Base-by-base conservation (phyloP, 2,329 filamentous ascomycete species). In the Dactylella cylindrospora region DNA sequence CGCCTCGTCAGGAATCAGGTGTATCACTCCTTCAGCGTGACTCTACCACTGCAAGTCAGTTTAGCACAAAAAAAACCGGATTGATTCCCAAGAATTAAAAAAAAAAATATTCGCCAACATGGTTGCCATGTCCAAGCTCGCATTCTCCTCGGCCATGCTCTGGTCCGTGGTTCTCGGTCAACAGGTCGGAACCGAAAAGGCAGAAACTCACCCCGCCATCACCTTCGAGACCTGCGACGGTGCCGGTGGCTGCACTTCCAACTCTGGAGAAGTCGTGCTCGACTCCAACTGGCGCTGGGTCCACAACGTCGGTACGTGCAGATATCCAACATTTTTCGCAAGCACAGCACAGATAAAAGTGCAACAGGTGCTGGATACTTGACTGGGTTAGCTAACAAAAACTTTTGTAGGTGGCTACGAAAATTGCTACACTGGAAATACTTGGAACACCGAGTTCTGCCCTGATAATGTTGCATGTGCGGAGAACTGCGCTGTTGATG, bases 221-320 rank as follows among this genome's bases (percentile, higher is more conserved):
- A 74, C 71, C 51, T 82, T 79, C 78, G 73, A 76, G 64, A 75
- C 74, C 61, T 83, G 80, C 72, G 75, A 77, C 32, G 68, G 73
- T n/a, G 74, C 72, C 52, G 78, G 79, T 35, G 72, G 72, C 29
- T 83, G 80, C 73, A 76, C 73, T 28, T 80, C 71, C 1, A 79
- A 79, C 65, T 67, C 70, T 35, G 79, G 77, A 35, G 76, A 75
- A 20, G 74, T 83, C 46, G 78, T 78, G 45, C 72, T 83, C 67
- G 79, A 81, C 67, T 68, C 77, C 66, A 78, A 78, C 71, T 78
- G 76, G 76, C 74, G 76, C 64, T 78, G 76, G 76, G 60, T 75
- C 17, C 76, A 79, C 70, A 70, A 72, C 29, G 73, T 69, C 44
- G 69, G 66, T 62, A 54, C 17, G 41, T 13, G 3, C 13, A 12